Evolutionary conservation across 2,329 filamentous ascomycete species (phyloP), one percentile per base, ranked within the genome.

Genomic region (Ceratocystis diversiconidia): DNA sequence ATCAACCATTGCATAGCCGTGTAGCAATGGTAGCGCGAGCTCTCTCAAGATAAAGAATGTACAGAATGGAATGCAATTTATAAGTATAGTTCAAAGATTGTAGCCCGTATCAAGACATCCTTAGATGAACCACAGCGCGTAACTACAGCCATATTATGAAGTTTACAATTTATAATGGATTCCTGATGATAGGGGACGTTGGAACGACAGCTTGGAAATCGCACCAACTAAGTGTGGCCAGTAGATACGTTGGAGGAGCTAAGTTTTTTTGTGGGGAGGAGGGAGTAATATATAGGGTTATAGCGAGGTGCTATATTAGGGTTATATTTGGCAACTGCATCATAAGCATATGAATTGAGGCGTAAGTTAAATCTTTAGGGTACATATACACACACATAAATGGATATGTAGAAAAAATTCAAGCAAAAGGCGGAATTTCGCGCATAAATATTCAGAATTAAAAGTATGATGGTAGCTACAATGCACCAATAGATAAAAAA

Each of bases 401-500:
- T 48, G 17, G 43, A 15, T n/a, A 46, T 50, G 2, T 0, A 12
- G 1, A 10, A 25, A 7, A 10, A 28, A 48, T 3, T 28, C 22
- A 12, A 12, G 8, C 3, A 15, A 6, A 15, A 25, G 7, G 17
- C n/a, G 12, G 2, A 59, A 32, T 36, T 59, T n/a, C 4, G 12
- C 25, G 46, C 28, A 44, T 28, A 61, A 32, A 62, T 19, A 52
- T 50, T 50, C 8, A 36, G 15, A 36, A 50, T 36, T 50, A 62
- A 52, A 62, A 32, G 41, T 62, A 62, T 44, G 10, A 62, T n/a
- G 43, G 41, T 62, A 62, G 41, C 41, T 48, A 30, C 5, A 25
- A 61, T 61, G 32, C 19, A 61, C 36, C 41, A 62, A 62, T 62
- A 62, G 36, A 61, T 43, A 17, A 46, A 22, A 48, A 32, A 30